Evolutionary conservation across 2,329 filamentous ascomycete species (phyloP), one percentile per base, ranked within the genome.

Genomic region (Cercospora canescens): DNA sequence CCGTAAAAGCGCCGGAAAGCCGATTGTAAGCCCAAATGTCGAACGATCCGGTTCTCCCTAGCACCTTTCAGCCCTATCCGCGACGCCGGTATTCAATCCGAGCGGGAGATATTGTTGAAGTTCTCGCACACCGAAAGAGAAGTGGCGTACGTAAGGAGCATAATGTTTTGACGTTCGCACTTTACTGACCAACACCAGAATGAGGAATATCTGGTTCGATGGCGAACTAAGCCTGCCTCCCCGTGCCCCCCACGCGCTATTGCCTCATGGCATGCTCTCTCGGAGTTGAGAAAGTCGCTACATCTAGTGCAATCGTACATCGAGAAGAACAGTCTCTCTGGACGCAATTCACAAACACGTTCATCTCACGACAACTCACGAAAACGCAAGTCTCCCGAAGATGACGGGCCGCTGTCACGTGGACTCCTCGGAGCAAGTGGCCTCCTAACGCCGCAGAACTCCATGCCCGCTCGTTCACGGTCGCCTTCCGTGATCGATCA

Each of bases 221-320:
- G 82, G 82, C 73, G 71, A n/a, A 68, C 72, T 1, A 18, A 60
- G 2, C 57, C 64, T 11, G 58, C 56, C 12, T 39, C 35, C 5
- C 67, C 65, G 4, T 58, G 54, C 11, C 70, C 70, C 2, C 64
- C 69, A 35, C 54, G 67, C 24, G 70, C 73, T 0, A 76, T 80
- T 1, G 70, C 78, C 3, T 81, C 79, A 6, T 84, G 82, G 82
- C 82, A 84, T 60, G 41, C 67, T 1, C 35, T 83, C 0, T 63
- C 73, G 0, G 82, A 83, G 59, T 75, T 84, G 0, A 66, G 67
- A 0, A 57, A 71, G 6, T 79, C 78, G 37, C 72, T 83, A 0
- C 76, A 80, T 57, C 65, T 76, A 1, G 73, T 84, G 0, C 82
- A 84, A 59, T 72, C 73, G 1, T 83, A 84, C 59, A 67, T 84